phyloP scores from a whole-genome alignment of 495 filamentous ascomycete genomes.

The Podospora tetraspora region DNA sequence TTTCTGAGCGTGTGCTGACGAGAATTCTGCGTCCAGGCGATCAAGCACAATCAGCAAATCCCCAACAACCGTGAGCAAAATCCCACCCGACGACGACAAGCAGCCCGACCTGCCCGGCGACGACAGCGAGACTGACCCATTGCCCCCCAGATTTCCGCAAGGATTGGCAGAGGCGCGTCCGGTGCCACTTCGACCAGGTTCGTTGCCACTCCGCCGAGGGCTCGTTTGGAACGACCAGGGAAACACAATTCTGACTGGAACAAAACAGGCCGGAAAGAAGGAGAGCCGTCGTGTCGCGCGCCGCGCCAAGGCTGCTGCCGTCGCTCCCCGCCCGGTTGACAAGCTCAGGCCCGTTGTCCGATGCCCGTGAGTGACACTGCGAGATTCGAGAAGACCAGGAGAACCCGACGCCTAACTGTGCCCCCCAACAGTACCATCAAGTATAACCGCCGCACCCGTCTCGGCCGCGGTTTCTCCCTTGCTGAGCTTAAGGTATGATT shows the following conservation, averaged over 20 bases:
- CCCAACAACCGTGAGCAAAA: constrained; percentile 83
- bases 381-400: not conserved
- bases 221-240: constrained; percentile 1
- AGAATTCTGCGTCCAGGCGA: constrained; percentile 51
- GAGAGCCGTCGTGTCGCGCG: constrained; percentile 82
- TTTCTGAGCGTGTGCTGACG: constrained; percentile 18
- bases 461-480: constrained; percentile 94
- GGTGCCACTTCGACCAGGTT: constrained; percentile 99
- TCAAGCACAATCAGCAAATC: constrained; percentile 99
- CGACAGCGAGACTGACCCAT: constrained; percentile 21
- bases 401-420: constrained; percentile 33
- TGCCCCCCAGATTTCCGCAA: constrained; percentile 86
- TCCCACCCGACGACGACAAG: constrained; percentile 19
- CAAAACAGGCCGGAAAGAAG: constrained; percentile 86
- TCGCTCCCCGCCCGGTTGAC: constrained; percentile 96
- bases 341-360: constrained; percentile 91
- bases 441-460: constrained; percentile 97
- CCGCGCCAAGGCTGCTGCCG: constrained; percentile 81
- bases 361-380: constrained; percentile 55
- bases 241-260: constrained; percentile 30
- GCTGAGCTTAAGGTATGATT: constrained; percentile 88
- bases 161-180: constrained; percentile 99
- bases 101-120: constrained; percentile 7
- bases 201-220: constrained; percentile 22
- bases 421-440: constrained; percentile 52